Evolutionary conservation across 306 rosid species (phyloP).

Genomic region (Abrus pulchellus): DNA sequence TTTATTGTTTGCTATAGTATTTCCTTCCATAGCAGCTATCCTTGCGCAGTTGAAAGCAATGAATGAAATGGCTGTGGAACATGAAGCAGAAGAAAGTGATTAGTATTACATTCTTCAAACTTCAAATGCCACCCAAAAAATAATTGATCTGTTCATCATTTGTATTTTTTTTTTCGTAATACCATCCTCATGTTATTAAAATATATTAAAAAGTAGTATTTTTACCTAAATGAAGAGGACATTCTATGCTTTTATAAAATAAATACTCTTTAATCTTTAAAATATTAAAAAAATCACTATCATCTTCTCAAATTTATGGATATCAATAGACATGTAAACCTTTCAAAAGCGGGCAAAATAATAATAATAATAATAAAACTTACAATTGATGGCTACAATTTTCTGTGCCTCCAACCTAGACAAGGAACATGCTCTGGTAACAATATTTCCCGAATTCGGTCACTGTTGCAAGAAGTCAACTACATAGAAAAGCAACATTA

Average conservation of each 20-base stretch:
- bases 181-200: too few species aligned
- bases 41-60: conserved; percentile 16
- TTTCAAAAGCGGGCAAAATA: not conserved
- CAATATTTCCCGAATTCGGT: not conserved
- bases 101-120: not conserved
- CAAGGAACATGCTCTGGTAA: not conserved
- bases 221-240: too few species aligned
- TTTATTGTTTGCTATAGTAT: not conserved
- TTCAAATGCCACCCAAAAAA: too few species aligned
- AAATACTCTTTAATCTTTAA: too few species aligned
- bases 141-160: not conserved
- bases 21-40: not conserved
- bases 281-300: too few species aligned
- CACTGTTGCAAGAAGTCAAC: too few species aligned
- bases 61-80: not conserved
- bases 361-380: not conserved
- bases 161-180: too few species aligned
- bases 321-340: not conserved
- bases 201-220: too few species aligned
- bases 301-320: too few species aligned
- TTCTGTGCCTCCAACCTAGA: not conserved
- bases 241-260: too few species aligned
- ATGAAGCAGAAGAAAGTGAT: not conserved
- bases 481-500: not conserved
- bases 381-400: not conserved